These are phyloP conservation scores for Suillus weaverae DNA, from an alignment of 768 basidiomycete genomes.

Conservation along the genomic window DNA sequence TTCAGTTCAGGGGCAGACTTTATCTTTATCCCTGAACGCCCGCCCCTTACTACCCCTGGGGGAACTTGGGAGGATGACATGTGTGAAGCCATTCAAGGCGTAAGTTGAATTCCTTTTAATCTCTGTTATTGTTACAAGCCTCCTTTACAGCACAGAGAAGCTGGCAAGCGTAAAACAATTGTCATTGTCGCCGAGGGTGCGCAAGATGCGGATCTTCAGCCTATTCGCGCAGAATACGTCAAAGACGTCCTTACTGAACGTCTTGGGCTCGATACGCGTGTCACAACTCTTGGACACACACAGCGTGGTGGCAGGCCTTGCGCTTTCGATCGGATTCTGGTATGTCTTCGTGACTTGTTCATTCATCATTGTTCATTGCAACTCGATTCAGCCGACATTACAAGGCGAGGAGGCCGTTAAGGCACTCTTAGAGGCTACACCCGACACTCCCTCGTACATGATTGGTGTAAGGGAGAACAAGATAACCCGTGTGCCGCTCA, in stretches of 20 bases:
- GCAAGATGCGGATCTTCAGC: conserved; percentile 80
- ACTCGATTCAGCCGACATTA: conserved; percentile 74
- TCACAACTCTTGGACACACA: conserved; percentile 95
- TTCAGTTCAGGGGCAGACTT: conserved; percentile 89
- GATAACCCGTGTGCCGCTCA: conserved; percentile 84
- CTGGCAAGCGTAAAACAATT: conserved; percentile 97
- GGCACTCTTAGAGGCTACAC: conserved; percentile 80
- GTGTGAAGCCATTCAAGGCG: conserved; percentile 81
- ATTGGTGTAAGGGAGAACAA: conserved; percentile 96
- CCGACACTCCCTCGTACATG: conserved; percentile 94
- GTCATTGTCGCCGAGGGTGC: conserved; percentile 99
- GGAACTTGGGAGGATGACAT: conserved; percentile 82
- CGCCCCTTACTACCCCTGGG: conserved; percentile 61
- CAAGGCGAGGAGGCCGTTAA: conserved; percentile 95
- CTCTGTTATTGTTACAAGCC: not conserved
- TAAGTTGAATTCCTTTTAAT: conserved; percentile 37
- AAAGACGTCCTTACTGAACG: conserved; percentile 85
- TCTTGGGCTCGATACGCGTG: conserved; percentile 90
- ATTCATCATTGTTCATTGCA: not conserved
- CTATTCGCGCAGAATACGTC: conserved; percentile 90
- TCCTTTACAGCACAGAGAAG: conserved; percentile 69
- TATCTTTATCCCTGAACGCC: conserved; percentile 95
- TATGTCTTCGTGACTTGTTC: conserved; percentile 33
- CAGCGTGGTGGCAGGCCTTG: conserved; percentile 95
- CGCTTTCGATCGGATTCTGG: conserved; percentile 90